Evolutionary conservation across 805 yeast species (phyloP), one percentile per base, ranked within the genome.

Genomic region (Starmera pachycereana): DNA sequence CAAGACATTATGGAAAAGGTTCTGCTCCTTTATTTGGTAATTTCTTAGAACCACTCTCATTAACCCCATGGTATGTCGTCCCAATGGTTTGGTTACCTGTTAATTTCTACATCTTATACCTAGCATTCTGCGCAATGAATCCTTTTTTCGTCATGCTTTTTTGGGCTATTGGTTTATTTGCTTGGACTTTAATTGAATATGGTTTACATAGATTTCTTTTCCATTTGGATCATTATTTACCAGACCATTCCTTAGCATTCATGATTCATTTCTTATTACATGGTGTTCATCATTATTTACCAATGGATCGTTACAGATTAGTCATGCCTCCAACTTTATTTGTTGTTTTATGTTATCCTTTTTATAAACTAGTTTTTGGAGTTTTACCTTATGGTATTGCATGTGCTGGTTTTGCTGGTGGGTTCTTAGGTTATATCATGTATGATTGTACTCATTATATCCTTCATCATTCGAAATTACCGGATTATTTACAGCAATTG

Each of bases 271-370:
- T 92, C 69, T 61, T 88, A 43, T 68, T 90, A 49, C 99, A 92
- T 54, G 99, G 99, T 42, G 82, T 89, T 38, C 99, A 92, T 61
- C 99, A 92, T 62, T 92, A 85, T 61, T 71, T 92, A 50, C 99
- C 99, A 47, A 92, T 94, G 98, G 99, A 92, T 66, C 76, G 75
- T 44, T 69, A 76, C 59, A 78, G 99, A 58, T 74, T 92, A 53
- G 99, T 92, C 31, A 82, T 92, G 84, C 99, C 99, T 3, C 99
- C 99, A 37, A 71, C 97, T 0, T 66, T 92, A 56, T 81, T 90
- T 47, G 46, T 81, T 12, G 62, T 73, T 3, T 65, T 92, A 46
- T 78, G 87, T 37, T 74, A 70, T 32, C 99, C 99, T 36, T 74
- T 92, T 62, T 85, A 84, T 65, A 75, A 66, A 49, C 60, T 85